Percentiles rank a stretch among this genome's conserved stretches.
Conservation (phyloP, 495 filamentous ascomycete genomes). For the Talaromyces thailandensis region DNA sequence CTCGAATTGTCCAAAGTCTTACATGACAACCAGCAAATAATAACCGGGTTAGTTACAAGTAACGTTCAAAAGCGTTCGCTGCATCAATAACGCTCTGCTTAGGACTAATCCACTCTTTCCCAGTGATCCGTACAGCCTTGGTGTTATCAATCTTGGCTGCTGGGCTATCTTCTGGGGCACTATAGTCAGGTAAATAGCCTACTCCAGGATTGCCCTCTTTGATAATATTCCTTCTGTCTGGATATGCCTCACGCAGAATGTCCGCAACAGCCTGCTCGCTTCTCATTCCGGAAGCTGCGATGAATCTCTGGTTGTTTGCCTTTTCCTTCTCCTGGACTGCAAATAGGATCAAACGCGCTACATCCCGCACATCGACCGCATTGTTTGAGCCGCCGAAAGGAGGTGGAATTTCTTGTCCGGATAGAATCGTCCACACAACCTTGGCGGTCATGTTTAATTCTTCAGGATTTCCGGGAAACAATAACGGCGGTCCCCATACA, state of each 20-base stretch:
- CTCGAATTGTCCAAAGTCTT: too few relatives aligned
- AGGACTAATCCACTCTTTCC: not conserved
- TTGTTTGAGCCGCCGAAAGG: slow-evolving; percentile 20
- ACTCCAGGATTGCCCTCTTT: not conserved
- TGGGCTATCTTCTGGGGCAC: not conserved
- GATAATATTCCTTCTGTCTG: not conserved
- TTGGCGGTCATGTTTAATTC: slow-evolving; percentile 35
- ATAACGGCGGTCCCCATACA: slow-evolving; percentile 48
- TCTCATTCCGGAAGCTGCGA: not conserved
- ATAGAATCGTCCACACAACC: slow-evolving; percentile 34
- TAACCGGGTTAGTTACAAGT: not conserved
- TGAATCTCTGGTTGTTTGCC: not conserved
- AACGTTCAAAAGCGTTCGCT: not conserved
- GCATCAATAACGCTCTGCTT: not conserved
- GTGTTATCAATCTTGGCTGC: not conserved
- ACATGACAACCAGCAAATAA: too few relatives aligned
- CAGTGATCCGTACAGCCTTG: not conserved
- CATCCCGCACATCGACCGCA: slow-evolving; percentile 52
- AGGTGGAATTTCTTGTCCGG: slow-evolving; percentile 34
- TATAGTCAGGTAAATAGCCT: slow-evolving; percentile 2
- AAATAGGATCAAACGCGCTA: not conserved
- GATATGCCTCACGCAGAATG: not conserved
- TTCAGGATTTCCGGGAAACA: slow-evolving; percentile 19
- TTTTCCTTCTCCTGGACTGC: not conserved
- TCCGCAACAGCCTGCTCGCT: not conserved